These are phyloP conservation scores for Rhizophora apiculata DNA, from an alignment of 345 rosid species.

Conservation along the genomic window DNA sequence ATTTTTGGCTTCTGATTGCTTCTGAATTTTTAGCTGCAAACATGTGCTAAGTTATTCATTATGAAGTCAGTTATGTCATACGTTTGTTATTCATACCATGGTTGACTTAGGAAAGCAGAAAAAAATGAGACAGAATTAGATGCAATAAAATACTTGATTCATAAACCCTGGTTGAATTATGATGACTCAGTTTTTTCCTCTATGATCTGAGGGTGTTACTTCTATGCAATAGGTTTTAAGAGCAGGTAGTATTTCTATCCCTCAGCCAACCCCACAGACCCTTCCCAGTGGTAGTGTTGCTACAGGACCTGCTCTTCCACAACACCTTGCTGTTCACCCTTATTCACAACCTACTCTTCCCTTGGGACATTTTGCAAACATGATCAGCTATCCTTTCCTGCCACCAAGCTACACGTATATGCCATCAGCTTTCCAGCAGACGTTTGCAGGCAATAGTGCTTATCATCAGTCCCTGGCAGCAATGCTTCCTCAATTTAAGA, in stretches of 20 bases:
- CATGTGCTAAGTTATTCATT: not conserved
- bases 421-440: constrained; percentile 93
- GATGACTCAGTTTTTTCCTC: not conserved
- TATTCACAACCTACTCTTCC: constrained; percentile 88
- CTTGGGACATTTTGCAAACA: constrained; percentile 75
- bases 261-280: constrained; percentile 63
- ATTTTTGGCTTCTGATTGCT: not conserved
- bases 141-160: not conserved
- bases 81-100: not conserved
- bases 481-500: constrained; percentile 84
- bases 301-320: constrained; percentile 74
- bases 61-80: not conserved
- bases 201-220: constrained; percentile 17
- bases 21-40: not conserved
- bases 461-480: constrained; percentile 89
- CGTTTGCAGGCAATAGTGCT: constrained; percentile 67
- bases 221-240: constrained; percentile 51
- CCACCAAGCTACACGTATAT: constrained; percentile 89
- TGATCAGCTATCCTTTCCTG: constrained; percentile 81
- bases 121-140: not conserved
- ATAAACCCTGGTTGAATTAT: not conserved
- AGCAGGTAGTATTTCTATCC: constrained; percentile 56
- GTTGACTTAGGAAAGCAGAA: not conserved
- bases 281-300: constrained; percentile 59
- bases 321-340: constrained; percentile 86